Evolutionary conservation across 768 basidiomycete genomes (phyloP).

Genomic region (Lactifluus volemus): DNA sequence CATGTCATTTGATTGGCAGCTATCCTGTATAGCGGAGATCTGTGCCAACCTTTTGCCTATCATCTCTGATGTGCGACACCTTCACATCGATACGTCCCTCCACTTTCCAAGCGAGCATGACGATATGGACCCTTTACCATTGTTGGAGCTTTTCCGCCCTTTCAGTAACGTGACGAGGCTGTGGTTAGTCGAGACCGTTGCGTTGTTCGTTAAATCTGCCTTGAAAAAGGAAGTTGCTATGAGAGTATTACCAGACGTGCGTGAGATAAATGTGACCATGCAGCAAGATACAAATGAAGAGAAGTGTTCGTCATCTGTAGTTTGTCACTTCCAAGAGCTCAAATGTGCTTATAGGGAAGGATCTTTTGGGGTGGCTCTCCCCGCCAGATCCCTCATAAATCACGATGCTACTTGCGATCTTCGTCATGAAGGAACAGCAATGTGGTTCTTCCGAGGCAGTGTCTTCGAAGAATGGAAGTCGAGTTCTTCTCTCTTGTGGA

Average conservation of each 20-base stretch:
- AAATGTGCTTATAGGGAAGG: no score
- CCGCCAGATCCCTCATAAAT: no score
- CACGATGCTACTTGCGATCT: no score
- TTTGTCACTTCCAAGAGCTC: no score
- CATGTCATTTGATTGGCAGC: background rate
- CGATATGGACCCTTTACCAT: background rate
- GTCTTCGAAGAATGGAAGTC: no score
- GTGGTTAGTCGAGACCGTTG: background rate
- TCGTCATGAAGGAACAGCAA: no score
- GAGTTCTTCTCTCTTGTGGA: no score
- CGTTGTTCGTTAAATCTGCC: background rate
- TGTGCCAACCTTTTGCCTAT: background rate
- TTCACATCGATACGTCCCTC: background rate
- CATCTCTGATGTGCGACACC: background rate
- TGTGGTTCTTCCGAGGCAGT: no score
- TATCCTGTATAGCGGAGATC: background rate
- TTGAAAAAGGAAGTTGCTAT: background rate
- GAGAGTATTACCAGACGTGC: background rate
- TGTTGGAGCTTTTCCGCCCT: background rate
- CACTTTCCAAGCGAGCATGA: background rate
- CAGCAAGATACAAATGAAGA: no score
- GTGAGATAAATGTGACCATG: background rate
- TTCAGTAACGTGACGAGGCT: background rate
- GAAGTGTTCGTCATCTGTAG: no score
- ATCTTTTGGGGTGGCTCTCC: no score